Conservation (phyloP, 306 rosid species). For the Styphnolobium japonicum region DNA sequence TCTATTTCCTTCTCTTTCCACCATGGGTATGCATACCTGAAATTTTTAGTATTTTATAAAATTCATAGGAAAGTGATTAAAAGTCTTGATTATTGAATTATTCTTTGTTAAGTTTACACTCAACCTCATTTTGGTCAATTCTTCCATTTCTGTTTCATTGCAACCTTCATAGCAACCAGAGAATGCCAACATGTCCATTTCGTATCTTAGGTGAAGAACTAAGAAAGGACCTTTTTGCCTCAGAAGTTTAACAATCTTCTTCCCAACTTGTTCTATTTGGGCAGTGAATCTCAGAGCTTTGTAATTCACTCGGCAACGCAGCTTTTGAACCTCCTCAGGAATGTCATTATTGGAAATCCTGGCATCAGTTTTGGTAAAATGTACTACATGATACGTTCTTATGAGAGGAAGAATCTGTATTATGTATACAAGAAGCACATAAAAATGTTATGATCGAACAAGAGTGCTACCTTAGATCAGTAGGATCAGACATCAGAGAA, state of each 20-base stretch:
- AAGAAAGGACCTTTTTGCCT: conserved; percentile 63
- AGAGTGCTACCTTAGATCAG: not conserved
- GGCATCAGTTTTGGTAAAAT: conserved; percentile 55
- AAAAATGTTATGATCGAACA: not conserved
- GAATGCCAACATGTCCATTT: conserved; percentile 79
- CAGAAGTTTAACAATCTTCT: conserved; percentile 44
- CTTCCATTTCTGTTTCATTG: conserved; percentile 42
- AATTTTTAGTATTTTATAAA: not conserved
- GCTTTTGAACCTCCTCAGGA: conserved; percentile 55
- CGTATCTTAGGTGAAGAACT: conserved; percentile 72
- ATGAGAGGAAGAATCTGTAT: conserved; percentile 56
- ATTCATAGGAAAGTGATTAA: not conserved
- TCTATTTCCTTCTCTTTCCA: conserved; percentile 66
- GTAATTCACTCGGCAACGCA: conserved; percentile 60
- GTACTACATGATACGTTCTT: conserved; percentile 47
- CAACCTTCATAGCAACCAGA: conserved; percentile 73
- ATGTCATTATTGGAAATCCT: conserved; percentile 57
- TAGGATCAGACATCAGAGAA: not conserved
- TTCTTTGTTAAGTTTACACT: not conserved
- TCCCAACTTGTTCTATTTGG: conserved; percentile 53
- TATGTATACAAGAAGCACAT: not conserved
- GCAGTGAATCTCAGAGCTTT: conserved; percentile 57
- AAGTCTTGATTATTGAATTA: not conserved
- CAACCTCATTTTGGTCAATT: conserved; percentile 60
- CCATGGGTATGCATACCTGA: conserved; percentile 60